These are phyloP conservation scores for Nakazawaea ernobii DNA, from an alignment of 805 yeast genomes.

Conservation along the genomic window DNA sequence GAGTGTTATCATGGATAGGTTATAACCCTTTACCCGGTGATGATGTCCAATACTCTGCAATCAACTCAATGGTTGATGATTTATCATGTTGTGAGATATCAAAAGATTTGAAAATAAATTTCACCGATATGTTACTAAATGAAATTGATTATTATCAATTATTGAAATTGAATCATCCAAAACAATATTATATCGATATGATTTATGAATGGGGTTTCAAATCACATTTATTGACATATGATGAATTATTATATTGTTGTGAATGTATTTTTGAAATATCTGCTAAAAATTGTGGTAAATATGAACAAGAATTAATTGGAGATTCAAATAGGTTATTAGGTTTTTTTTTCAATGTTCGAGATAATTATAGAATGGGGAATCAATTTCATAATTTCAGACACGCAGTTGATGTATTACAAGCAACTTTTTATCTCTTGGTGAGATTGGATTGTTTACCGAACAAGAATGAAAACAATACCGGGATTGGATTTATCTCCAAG, in stretches of 20 bases:
- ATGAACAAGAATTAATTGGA: too few relatives aligned
- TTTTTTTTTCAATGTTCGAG: conserved; percentile 63
- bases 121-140: conserved; percentile 17
- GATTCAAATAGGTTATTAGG: conserved; percentile 41
- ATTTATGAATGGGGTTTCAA: conserved; percentile 65
- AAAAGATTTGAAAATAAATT: conserved; percentile 11
- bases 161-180: conserved; percentile 17
- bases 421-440: conserved; percentile 62
- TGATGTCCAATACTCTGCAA: conserved; percentile 16
- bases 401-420: conserved; percentile 93
- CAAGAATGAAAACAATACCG: background rate
- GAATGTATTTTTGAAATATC: conserved; percentile 46
- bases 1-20: conserved; percentile 40
- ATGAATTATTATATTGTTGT: conserved; percentile 61
- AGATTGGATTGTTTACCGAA: conserved; percentile 33
- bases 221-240: conserved; percentile 57
- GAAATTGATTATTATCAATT: conserved; percentile 25
- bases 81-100: conserved; percentile 7
- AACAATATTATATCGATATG: conserved; percentile 26
- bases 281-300: conserved; percentile 22
- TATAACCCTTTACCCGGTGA: conserved; percentile 18
- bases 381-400: conserved; percentile 95
- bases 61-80: conserved; percentile 31
- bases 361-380: conserved; percentile 77
- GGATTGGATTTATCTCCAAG: conserved; percentile 18